Conservation (phyloP, 176 grass and related monocot genomes). For the Raddia distichophylla region DNA sequence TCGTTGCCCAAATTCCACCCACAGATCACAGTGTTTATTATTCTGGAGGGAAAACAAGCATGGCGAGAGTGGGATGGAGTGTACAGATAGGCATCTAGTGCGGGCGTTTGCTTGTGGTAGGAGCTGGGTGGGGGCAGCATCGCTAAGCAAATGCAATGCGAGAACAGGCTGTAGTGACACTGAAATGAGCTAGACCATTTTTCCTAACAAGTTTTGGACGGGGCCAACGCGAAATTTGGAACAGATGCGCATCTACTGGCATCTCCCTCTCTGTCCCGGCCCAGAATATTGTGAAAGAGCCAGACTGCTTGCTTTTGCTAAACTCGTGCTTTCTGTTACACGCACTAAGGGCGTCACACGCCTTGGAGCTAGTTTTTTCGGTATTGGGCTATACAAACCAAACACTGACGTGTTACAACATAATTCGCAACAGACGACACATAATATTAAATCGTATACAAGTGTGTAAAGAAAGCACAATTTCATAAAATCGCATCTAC, state of each 20-base stretch:
- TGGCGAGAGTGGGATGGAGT: background rate
- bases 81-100: background rate
- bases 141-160: constrained; percentile 36
- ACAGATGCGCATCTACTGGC: constrained; percentile 53
- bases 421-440: no score
- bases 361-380: background rate
- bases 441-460: no score
- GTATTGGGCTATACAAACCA: no score
- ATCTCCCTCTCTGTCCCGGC: constrained; percentile 45
- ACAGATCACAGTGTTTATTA: no score
- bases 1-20: background rate
- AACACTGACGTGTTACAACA: no score
- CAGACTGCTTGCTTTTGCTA: constrained; percentile 22
- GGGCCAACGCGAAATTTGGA: constrained; percentile 5
- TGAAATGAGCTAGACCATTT: constrained; percentile 19
- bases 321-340: background rate
- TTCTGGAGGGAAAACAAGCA: no score
- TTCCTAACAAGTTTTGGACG: constrained; percentile 17
- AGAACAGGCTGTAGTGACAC: constrained; percentile 57
- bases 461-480: no score
- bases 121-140: constrained; percentile 24
- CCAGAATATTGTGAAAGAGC: background rate
- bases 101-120: background rate
- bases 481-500: no score
- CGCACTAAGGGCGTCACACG: background rate